phyloP scores from a whole-genome alignment of 1,139 yeast genomes.

The Candida tetrigidarum region DNA sequence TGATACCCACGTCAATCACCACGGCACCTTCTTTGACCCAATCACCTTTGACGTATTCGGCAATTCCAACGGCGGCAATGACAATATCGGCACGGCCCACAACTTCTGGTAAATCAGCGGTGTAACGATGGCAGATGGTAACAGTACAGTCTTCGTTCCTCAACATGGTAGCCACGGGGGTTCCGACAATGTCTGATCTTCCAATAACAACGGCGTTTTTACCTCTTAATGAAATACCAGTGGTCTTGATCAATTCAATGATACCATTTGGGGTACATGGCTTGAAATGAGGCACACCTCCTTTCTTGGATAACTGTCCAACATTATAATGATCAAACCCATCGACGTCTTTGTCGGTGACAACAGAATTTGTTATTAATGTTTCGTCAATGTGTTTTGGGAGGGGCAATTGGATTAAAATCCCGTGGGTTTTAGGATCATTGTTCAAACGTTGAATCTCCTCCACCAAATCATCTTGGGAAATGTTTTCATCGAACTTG shows the following conservation, averaged over 20 bases:
- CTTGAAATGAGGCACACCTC: slow-evolving; percentile 69
- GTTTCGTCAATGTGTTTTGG: slow-evolving; percentile 75
- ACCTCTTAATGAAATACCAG: slow-evolving; percentile 62
- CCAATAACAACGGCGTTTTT: slow-evolving; percentile 80
- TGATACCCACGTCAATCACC: slow-evolving; percentile 81
- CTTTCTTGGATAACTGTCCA: slow-evolving; percentile 75
- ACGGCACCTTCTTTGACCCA: slow-evolving; percentile 73
- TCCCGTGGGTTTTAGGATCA: slow-evolving; percentile 69
- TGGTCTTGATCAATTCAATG: slow-evolving; percentile 66
- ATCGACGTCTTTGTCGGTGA: slow-evolving; percentile 75
- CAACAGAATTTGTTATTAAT: slow-evolving; percentile 66
- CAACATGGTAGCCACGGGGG: slow-evolving; percentile 75
- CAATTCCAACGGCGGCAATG: slow-evolving; percentile 77
- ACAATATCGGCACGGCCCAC: slow-evolving; percentile 71
- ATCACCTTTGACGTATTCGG: slow-evolving; percentile 71
- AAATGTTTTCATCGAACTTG: slow-evolving; percentile 58
- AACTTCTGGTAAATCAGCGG: slow-evolving; percentile 53
- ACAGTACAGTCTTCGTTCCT: slow-evolving; percentile 78
- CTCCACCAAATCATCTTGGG: slow-evolving; percentile 59
- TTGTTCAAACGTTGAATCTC: slow-evolving; percentile 61
- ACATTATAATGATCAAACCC: slow-evolving; percentile 78
- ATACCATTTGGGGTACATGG: slow-evolving; percentile 87
- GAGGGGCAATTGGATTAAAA: slow-evolving; percentile 73
- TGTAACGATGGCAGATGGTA: slow-evolving; percentile 69
- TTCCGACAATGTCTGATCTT: slow-evolving; percentile 82